Evolutionary conservation across 768 basidiomycete genomes (phyloP), one percentile per base, ranked within the genome.

Genomic region (Russula vinacea): DNA sequence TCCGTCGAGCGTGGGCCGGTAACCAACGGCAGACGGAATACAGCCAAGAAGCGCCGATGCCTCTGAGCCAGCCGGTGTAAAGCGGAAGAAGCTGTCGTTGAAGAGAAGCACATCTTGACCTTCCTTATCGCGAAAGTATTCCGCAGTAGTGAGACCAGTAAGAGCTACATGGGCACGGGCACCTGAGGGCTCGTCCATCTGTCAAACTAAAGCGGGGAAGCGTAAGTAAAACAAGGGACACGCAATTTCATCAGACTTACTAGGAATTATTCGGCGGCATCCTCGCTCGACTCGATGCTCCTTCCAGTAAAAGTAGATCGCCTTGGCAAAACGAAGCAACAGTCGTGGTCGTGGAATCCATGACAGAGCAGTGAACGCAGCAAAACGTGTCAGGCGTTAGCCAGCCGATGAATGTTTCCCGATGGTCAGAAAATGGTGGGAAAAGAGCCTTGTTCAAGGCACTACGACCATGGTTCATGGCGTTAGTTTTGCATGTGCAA

Each of bases 81-180:
- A 99, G 76, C 97, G 95, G 97, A 99, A 99, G 81, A 99, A 98
- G 87, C 98, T 99, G 90, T 99, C 97, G 76, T 98, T 99, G 86
- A 99, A 99, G 75, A 99, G 88, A 76, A 99, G 85, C 83, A 99
- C 97, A 78, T 99, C 97, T 79, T 99, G 97, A 69, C 97, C 97
- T 81, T 99, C 96, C 82, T 98, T 95, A 73, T 99, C 97, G 88
- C 97, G 95, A 97, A 99, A 99, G 83, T 98, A 99, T 81, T 99
- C 97, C 69, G 97, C 97, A 71, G 98, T 98, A 75, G 97, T 99
- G 65, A 99, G 82, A 79, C 97, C 97, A 71, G 97, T 98, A 73
- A 99, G 87, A 69, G 97, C 97, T 73, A 99, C 97, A 90, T 96
- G 97, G 74, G 97, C 97, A 87, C 97, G 95, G 71, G 97, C 97